Evolutionary conservation across 306 rosid species (phyloP).

Genomic region (Ceratonia siliqua): DNA sequence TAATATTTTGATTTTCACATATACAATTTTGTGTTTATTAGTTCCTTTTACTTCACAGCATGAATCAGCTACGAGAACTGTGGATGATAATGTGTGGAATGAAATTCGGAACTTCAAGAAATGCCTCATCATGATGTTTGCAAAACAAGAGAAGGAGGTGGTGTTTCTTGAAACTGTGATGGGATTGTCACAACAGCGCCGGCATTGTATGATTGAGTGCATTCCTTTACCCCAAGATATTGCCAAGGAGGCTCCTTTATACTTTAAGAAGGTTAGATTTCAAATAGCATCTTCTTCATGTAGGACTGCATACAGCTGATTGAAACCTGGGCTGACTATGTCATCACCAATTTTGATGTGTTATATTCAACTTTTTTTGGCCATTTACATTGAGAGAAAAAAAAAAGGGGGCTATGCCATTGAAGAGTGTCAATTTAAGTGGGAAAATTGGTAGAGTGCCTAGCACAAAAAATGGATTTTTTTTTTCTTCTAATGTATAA

Average conservation of each 20-base stretch:
- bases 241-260: conserved; percentile 84
- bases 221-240: conserved; percentile 76
- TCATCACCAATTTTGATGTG: neutral
- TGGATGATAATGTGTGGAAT: conserved; percentile 75
- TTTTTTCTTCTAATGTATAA: no score
- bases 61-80: conserved; percentile 76
- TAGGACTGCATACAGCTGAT: neutral
- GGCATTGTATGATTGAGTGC: conserved; percentile 84
- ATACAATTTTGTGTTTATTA: neutral
- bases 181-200: conserved; percentile 78
- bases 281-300: neutral
- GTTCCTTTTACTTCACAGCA: conserved; percentile 55
- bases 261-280: conserved; percentile 75
- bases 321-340: neutral
- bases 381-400: neutral
- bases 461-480: no score
- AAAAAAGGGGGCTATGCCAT: neutral
- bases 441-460: no score
- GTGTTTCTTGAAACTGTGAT: conserved; percentile 92
- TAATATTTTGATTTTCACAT: neutral
- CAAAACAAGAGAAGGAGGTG: conserved; percentile 80
- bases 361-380: neutral
- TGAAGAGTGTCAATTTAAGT: neutral
- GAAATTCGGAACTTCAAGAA: conserved; percentile 95
- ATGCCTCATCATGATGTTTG: conserved; percentile 93